Evolutionary conservation across 305 asterid genomes (phyloP), one percentile per base, ranked within the genome.

Genomic region (Plantago rigida): DNA sequence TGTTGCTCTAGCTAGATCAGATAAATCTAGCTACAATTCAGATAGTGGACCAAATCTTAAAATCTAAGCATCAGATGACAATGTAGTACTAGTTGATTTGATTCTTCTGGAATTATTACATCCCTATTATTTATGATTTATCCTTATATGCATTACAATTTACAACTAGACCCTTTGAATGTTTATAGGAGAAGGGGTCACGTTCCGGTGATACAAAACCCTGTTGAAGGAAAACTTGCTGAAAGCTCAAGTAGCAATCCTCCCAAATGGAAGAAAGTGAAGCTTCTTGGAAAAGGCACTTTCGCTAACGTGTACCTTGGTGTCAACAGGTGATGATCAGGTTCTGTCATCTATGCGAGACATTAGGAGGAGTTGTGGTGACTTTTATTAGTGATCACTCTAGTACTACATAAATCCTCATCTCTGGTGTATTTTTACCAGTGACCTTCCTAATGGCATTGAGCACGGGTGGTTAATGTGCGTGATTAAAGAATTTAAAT

Each of bases 291-390:
- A 63, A 72, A 95, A 78, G 97, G 97, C 84, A 88, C 99, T 13
- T 92, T 88, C 67, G 99, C 97, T 68, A 94, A 88, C 74, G 97
- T 89, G 52, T 92, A 92, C 77, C 95, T 86, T 55, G 99, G 97
- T 50, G 86, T 92, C 72, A 86, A 85, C 78, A 80, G 94, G 99
- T 41, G 13, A 41, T 92, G 75, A 75, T 29, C 54, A 62, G 67
- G 59, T 55, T 63, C 60, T 52, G 17, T 31, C 39, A 31, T 61
- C 63, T 48, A 24, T 24, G 13, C 13, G 9, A 10, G 2, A 42
- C 9, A 13, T n/a, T 15, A 13, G 47, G 19, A 50, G 62, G 36
- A 50, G 17, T 19, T 39, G 52, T 14, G 13, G 24, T 36, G 5
- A 3, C 56, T 26, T 56, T 36, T 1, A 36, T 36, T 8, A 36